A percentile compares a stretch with the other conserved stretches of the same genome.
Conservation (phyloP, 169 alveolate species). For the Plasmodium malariae region DNA sequence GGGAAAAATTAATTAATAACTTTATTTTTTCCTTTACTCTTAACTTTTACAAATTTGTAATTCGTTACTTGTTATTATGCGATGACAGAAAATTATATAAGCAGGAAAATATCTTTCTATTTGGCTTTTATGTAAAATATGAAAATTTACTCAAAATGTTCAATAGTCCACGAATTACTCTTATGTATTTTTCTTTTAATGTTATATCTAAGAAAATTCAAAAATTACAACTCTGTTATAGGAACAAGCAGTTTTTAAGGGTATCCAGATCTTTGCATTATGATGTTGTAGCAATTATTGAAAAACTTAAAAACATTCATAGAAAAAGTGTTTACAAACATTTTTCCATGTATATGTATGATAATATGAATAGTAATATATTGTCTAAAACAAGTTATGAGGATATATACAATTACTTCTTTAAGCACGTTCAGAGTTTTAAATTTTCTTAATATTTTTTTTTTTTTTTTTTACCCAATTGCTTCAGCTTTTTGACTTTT, state of each 20-base stretch:
- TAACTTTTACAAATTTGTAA: constrained; percentile 64
- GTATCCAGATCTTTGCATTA: constrained; percentile 43
- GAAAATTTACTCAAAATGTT: constrained; percentile 33
- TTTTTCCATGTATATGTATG: constrained; percentile 28
- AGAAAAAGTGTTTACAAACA: constrained; percentile 6
- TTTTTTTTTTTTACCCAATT: neutral
- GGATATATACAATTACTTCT: constrained; percentile 27
- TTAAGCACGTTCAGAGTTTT: constrained; percentile 39
- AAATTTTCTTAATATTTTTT: constrained; percentile 8
- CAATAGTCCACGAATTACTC: constrained; percentile 53
- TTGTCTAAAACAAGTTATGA: neutral
- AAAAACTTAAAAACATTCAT: constrained; percentile 20
- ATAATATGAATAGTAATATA: constrained; percentile 14
- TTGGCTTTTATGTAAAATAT: constrained; percentile 68
- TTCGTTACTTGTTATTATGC: constrained; percentile 42
- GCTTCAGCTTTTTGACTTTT: neutral
- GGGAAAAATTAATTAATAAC: constrained; percentile 37
- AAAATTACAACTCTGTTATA: constrained; percentile 19
- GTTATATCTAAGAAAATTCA: constrained; percentile 43
- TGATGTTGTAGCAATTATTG: constrained; percentile 33
- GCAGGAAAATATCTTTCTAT: constrained; percentile 35
- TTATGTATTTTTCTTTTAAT: constrained; percentile 53
- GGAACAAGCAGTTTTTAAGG: constrained; percentile 27
- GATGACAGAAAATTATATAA: constrained; percentile 31
- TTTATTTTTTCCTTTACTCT: constrained; percentile 42